Evolutionary conservation across 1,284 basidiomycete species (phyloP), one percentile per base, ranked within the genome.

Genomic region (Apiotrichum mycotoxinovorans): DNA sequence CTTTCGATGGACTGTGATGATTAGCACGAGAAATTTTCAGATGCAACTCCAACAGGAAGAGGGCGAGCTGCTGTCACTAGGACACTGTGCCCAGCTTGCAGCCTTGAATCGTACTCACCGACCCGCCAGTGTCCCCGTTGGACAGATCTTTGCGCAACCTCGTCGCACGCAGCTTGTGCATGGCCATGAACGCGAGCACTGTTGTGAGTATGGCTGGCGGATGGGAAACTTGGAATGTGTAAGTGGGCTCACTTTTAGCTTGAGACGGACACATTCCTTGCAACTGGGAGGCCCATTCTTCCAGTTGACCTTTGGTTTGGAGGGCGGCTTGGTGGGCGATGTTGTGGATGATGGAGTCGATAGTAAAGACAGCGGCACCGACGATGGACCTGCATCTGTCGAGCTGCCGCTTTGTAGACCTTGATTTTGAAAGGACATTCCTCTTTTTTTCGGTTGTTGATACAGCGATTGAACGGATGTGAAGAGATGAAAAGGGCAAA

Each of bases 171-270:
- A 66, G 44, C 57, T 60, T 17, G 61, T 50, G 37, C 64, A 66
- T 17, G 64, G 64, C 62, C 62, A 66, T 12, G 54, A 57, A 20
- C 64, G 59, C 22, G 61, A 61, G 43, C 64, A 66, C 64, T 66
- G 52, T 1, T 10, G 47, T 43, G 9, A 33, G 54, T 18, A 20
- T 20, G 11, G n/a, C n/a, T 10, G 25, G 46, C 30, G 30, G 30
- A 30, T 30, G 30, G 30, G 30, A 12, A n/a, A 25, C 34, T 4
- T 17, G 48, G 26, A 4, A 26, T 4, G 12, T n/a, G 11, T 4
- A 17, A 10, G 8, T 2, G 25, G 18, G n/a, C 56, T n/a, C 53
- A 63, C 64, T 54, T 66, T 66, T 4, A 62, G 52, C 52, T 66
- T 66, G 17, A 66, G 52, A 27, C 64, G 50, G 20, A 58, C 53